Evolutionary conservation across 805 yeast genomes (phyloP).

Genomic region (Huiozyma naganishii): DNA sequence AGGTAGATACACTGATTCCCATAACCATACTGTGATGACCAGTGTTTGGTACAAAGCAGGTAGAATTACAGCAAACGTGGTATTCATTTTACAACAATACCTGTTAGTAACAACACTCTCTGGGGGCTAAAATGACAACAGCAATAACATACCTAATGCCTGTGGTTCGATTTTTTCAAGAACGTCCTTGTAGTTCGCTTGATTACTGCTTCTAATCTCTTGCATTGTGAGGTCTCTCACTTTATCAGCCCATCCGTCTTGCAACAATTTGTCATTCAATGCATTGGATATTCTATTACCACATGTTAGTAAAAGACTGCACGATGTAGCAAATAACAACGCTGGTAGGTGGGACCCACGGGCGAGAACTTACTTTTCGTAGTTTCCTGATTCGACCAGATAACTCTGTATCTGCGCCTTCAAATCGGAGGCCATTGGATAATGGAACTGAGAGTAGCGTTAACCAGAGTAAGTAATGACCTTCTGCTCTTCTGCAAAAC

Average conservation of each 20-base stretch:
- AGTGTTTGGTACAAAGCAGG: too few relatives aligned
- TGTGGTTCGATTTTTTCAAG: slow-evolving; percentile 45
- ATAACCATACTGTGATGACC: too few relatives aligned
- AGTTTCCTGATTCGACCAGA: slow-evolving; percentile 68
- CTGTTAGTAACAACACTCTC: too few relatives aligned
- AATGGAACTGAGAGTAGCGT: too few relatives aligned
- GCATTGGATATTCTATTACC: slow-evolving; percentile 42
- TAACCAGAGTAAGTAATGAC: too few relatives aligned
- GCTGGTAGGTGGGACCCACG: background rate
- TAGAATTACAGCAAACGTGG: too few relatives aligned
- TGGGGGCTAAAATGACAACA: background rate
- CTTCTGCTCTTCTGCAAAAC: too few relatives aligned
- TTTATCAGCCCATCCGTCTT: slow-evolving; percentile 80
- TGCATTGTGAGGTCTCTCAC: slow-evolving; percentile 50
- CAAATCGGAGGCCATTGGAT: slow-evolving; percentile 16
- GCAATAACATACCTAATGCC: slow-evolving; percentile 41
- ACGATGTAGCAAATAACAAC: background rate
- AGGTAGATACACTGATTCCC: background rate
- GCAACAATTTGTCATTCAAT: slow-evolving; percentile 52
- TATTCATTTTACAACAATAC: too few relatives aligned
- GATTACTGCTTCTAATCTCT: slow-evolving; percentile 31
- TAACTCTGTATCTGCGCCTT: slow-evolving; percentile 58
- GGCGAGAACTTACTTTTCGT: slow-evolving; percentile 39
- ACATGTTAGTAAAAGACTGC: slow-evolving; percentile 3
- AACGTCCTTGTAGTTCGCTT: slow-evolving; percentile 42